Base-by-base conservation (phyloP, 768 basidiomycete species). In the Kwoniella mangroviensis region DNA sequence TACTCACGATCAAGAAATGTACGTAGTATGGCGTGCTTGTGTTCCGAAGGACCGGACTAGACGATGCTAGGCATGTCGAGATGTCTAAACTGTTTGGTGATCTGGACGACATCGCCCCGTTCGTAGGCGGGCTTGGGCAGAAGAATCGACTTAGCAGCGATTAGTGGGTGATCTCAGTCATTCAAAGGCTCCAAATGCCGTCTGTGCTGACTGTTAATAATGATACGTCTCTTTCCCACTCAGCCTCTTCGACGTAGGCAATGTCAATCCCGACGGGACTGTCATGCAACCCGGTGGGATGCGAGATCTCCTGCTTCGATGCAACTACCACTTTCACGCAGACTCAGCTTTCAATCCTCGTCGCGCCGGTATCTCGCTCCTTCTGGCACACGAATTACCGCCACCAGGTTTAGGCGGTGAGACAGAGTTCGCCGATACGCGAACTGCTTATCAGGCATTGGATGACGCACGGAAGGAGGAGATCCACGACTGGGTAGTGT, bases 361-460 rank as follows among this genome's bases (percentile, higher is more conserved):
- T 7, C 71, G 76, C 26, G 74, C 70, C 7, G 68, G 76, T 12
- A 51, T 70, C n/a, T 71, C 74, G 9, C 56, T 67, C 2, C 54
- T 77, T 6, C 55, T 77, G 26, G 76, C 76, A 17, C 73, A 67
- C 11, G 57, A 75, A 41, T 64, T 77, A 1, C 76, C 76, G 6
- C 76, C 76, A 12, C 43, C 67, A 0, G 74, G 70, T 2, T 63
- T 63, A 1, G 73, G 76, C 19, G 76, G 73, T 11, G 70, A 72
- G 9, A 77, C 76, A 3, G 73, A 77, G 42, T 75, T 73, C 28
- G 71, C 70, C n/a, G 76, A 77, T 59, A 73, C 76, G 12, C 69
- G 76, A 43, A 60, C 68, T 19, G 76, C 74, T 11, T 77, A 77
- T 49, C 67, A 72, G 3, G 72, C 67, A 17, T 60, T 77, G 4